Base-by-base conservation (phyloP, 2,329 filamentous ascomycete species). In the Colletotrichum cordylinicola region DNA sequence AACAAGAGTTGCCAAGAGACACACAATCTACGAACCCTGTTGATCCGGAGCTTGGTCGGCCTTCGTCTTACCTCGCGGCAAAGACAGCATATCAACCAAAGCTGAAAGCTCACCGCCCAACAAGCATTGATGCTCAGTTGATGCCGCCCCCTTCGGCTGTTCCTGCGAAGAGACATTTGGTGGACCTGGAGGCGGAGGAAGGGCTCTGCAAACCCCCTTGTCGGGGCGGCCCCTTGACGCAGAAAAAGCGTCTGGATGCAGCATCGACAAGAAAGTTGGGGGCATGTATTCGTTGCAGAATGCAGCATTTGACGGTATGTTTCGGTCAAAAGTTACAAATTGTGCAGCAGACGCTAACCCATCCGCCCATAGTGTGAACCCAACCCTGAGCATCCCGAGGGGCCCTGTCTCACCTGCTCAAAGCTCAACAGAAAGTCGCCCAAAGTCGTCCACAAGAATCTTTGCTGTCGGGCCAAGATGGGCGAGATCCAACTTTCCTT, bases 361-460 rank as follows among this genome's bases (percentile, higher is more conserved):
- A 12, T 35, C 48, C 16, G 18, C 10, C 52, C 15, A 27, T 33
- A 89, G 87, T 89, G 88, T 77, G 65, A 78, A 4, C 79, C 81
- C 24, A 82, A 88, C 70, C 73, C 77, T 12, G 72, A 78, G 12
- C 78, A 84, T 61, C 78, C 82, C 16, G 56, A 82, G 21, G 82
- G 80, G 16, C 79, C 82, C 7, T 90, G 89, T 78, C 12, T 81
- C 4, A 85, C 84, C 3, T 90, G 89, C 76, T 75, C 80, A 8
- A 79, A 78, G 2, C 83, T 88, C 4, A 81, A 82, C 13, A 81
- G 79, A 33, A 82, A 82, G 1, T 89, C 87, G 0, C 86, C 85
- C 52, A 90, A 88, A 77, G 86, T 87, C 3, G 85, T 90, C 7
- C 88, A 90, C 70, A 81, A 82, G 29, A 79, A 87, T 6, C 83